Evolutionary conservation across 345 rosid genomes (phyloP), one percentile per base, ranked within the genome.

Genomic region (Brassica rapa): DNA sequence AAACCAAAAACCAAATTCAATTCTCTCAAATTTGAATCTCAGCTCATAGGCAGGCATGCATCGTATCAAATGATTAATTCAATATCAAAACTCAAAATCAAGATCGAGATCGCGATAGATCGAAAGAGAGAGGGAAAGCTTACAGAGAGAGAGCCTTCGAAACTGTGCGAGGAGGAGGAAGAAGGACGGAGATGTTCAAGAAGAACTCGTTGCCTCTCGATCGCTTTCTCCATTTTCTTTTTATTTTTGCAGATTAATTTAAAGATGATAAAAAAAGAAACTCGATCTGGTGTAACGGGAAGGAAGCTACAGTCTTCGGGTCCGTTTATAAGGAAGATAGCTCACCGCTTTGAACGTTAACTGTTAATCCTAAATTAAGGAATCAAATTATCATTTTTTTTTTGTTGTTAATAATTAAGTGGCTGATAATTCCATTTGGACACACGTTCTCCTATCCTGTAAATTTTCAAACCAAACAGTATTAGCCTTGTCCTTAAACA

Each of bases 171-270:
- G 35, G 81, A 84, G 25, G 87, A 82, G 30, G 87, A 79, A 49
- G 87, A 80, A 86, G 99, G 93, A 2, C 87, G 91, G 79, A 93
- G 94, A 81, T 95, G 99, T 60, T 90, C 88, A 8, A 96, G 97
- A 83, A 93, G 88, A 68, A 93, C 84, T 5, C 87, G 77, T 82
- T 96, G 99, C 64, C 99, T 88, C 81, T 87, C 87, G 86, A 89
- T 89, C 8, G 97, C 98, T 81, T 85, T 93, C 74, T 96, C 99
- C 98, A 96, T 91, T 35, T 35, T 35, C 90, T 35, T 35, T 35
- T 33, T 0, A 1, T 49, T 25, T 29, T 6, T 25, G 37, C 56
- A 49, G 56, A 49, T 41, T 41, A 27, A 27, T 46, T 46, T 10
- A 41, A 11, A 41, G 11, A 39, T 8, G 8, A 8, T 8, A 9